A percentile compares a stretch with the other conserved stretches of the same genome.
Conservation (phyloP, 139 green algal genomes). For the Chlamydomonas applanata region DNA sequence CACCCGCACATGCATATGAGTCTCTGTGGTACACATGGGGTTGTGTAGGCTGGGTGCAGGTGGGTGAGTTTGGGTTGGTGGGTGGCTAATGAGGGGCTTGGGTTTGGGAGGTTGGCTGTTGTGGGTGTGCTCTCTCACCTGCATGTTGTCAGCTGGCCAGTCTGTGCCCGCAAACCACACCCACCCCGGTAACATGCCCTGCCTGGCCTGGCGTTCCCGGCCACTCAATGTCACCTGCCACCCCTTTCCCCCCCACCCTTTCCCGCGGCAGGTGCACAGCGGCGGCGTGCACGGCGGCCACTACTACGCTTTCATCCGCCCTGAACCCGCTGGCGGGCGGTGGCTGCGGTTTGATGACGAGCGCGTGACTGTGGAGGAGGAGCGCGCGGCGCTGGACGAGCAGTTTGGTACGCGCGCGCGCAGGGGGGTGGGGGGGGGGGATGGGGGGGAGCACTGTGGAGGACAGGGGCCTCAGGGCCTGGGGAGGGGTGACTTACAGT, state of each 20-base stretch:
- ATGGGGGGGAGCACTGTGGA: neutral
- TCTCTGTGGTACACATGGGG: too few species aligned
- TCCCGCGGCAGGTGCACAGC: conserved; percentile 69
- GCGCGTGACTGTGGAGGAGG: conserved; percentile 75
- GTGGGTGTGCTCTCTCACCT: neutral
- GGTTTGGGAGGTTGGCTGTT: neutral
- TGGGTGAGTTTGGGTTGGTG: too few species aligned
- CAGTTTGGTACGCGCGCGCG: conserved; percentile 82
- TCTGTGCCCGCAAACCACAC: too few species aligned
- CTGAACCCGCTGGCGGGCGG: conserved; percentile 50
- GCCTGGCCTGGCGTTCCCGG: too few species aligned
- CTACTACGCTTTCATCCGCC: conserved; percentile 89
- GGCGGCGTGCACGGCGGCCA: conserved; percentile 94
- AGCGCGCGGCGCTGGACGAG: conserved; percentile 75
- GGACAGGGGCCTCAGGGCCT: neutral
- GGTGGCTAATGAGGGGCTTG: neutral
- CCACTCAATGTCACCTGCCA: neutral
- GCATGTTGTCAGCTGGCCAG: too few species aligned
- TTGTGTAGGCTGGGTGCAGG: too few species aligned
- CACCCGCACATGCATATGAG: too few species aligned
- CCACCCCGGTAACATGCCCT: too few species aligned
- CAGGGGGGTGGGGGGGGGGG: neutral
- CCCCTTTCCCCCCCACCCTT: neutral
- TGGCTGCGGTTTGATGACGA: conserved; percentile 98
- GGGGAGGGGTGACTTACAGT: too few species aligned